A percentile compares a stretch with the other conserved stretches of the same genome.
Conservation (phyloP, 2,329 filamentous ascomycete genomes). For the Pseudohalonectria lignicola region DNA sequence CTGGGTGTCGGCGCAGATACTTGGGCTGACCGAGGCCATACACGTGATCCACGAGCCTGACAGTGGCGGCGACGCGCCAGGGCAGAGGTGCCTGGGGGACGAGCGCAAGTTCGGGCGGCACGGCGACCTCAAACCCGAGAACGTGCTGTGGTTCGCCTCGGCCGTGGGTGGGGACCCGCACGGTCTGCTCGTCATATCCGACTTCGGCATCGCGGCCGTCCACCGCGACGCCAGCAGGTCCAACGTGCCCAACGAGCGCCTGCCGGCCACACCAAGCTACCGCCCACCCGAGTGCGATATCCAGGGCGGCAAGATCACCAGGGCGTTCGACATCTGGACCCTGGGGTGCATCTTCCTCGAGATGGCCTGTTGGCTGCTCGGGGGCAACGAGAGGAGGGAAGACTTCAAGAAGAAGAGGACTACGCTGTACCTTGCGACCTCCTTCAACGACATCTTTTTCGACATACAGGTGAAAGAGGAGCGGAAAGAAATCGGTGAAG, state of each 20-base stretch:
- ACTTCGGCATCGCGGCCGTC: constrained; percentile 7
- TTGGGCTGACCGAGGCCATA: constrained; percentile 7
- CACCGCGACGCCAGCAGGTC: constrained; percentile 1
- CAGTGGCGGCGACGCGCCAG: background rate
- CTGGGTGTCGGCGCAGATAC: constrained; percentile 9
- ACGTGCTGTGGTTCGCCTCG: constrained; percentile 9
- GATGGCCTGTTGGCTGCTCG: constrained; percentile 7
- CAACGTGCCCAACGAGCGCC: background rate
- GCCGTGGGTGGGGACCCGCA: background rate
- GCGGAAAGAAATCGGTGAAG: background rate
- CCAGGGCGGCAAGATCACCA: background rate
- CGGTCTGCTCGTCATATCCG: constrained; percentile 2
- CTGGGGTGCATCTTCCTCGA: constrained; percentile 12
- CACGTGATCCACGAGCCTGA: constrained; percentile 6
- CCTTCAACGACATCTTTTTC: background rate
- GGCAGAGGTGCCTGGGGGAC: background rate
- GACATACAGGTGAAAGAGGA: background rate
- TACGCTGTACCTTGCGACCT: background rate
- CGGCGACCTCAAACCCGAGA: constrained; percentile 13
- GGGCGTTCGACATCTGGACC: constrained; percentile 11
- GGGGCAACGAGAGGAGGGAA: background rate
- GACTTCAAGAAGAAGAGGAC: background rate
- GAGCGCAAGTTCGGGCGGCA: constrained; percentile 1
- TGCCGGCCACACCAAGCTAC: constrained; percentile 1
- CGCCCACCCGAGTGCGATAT: constrained; percentile 8